phyloP scores from a whole-genome alignment of 2,329 filamentous ascomycete species.

The Arachnomyces sp. region DNA sequence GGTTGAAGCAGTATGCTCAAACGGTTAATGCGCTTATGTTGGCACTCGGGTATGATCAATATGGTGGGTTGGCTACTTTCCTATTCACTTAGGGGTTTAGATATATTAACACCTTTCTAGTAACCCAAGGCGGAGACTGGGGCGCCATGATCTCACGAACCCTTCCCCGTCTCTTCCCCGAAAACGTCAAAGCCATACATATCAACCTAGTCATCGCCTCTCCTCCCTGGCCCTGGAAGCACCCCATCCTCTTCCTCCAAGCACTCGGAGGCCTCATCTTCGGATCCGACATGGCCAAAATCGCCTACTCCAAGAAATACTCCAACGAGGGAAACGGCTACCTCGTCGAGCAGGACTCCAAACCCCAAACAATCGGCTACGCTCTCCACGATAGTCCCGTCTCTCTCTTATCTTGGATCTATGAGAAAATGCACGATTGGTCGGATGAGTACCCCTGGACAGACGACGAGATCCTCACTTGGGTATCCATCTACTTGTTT shows the following conservation, averaged over 20 bases:
- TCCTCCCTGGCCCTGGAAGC: slow-evolving; percentile 43
- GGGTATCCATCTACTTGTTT: slow-evolving; percentile 68
- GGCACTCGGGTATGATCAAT: slow-evolving; percentile 57
- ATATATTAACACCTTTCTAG: slow-evolving; percentile 6
- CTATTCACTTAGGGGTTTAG: not conserved
- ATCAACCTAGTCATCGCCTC: slow-evolving; percentile 50
- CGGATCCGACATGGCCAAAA: slow-evolving; percentile 15
- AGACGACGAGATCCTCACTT: slow-evolving; percentile 67
- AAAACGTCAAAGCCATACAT: slow-evolving; percentile 52
- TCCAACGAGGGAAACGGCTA: slow-evolving; percentile 47
- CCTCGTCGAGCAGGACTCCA: slow-evolving; percentile 54
- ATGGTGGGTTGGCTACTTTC: slow-evolving; percentile 31
- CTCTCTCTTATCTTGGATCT: slow-evolving; percentile 67
- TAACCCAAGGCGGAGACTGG: slow-evolving; percentile 62
- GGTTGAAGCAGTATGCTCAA: slow-evolving; percentile 55
- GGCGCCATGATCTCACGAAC: slow-evolving; percentile 57
- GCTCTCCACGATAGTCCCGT: slow-evolving; percentile 62
- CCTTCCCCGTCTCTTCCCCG: slow-evolving; percentile 53
- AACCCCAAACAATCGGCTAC: slow-evolving; percentile 66
- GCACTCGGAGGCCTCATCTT: slow-evolving; percentile 26
- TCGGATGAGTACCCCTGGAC: slow-evolving; percentile 65
- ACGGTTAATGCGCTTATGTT: slow-evolving; percentile 62
- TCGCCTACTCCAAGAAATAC: slow-evolving; percentile 19
- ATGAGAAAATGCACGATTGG: slow-evolving; percentile 75
- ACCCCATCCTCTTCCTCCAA: slow-evolving; percentile 48